These are phyloP conservation scores for Trametes polyzona DNA, from an alignment of 1,284 basidiomycete genomes.

Conservation along the genomic window DNA sequence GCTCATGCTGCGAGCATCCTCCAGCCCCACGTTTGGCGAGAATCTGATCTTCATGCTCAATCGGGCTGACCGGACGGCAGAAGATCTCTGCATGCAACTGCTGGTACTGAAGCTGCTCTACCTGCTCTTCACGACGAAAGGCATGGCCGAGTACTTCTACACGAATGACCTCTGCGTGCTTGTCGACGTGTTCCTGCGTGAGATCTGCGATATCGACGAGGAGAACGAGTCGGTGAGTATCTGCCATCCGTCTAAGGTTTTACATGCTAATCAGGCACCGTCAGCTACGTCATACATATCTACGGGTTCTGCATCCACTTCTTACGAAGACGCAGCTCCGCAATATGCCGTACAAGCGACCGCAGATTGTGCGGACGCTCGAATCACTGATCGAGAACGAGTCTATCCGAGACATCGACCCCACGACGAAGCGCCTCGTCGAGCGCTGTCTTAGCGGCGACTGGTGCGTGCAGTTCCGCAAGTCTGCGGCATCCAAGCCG, in stretches of 20 bases:
- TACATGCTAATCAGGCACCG: background rate
- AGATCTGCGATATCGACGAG: constrained; percentile 89
- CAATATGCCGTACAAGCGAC: constrained; percentile 86
- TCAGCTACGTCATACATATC: constrained; percentile 94
- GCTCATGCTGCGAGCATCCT: constrained; percentile 80
- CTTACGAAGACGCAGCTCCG: constrained; percentile 94
- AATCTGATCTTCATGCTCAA: constrained; percentile 99
- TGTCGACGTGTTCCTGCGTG: constrained; percentile 95
- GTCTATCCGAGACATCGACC: constrained; percentile 79
- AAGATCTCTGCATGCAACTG: constrained; percentile 94
- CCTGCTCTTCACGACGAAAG: constrained; percentile 91
- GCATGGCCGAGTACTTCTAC: constrained; percentile 96
- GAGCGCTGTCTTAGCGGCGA: constrained; percentile 87
- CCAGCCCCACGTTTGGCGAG: constrained; percentile 94
- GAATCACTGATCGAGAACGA: constrained; percentile 77
- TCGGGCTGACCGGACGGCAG: constrained; percentile 82
- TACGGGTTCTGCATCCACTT: constrained; percentile 94
- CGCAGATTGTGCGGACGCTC: constrained; percentile 86
- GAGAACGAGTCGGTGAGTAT: constrained; percentile 86
- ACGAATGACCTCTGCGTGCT: constrained; percentile 97
- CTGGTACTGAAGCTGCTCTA: constrained; percentile 95
- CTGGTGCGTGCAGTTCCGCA: constrained; percentile 79
- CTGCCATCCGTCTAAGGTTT: background rate
- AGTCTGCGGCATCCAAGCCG: constrained; percentile 35
- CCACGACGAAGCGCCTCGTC: constrained; percentile 92